A percentile compares a stretch with the other conserved stretches of the same genome.
These are phyloP conservation scores for Acer yangbiense DNA, from an alignment of 345 rosid genomes.

Conservation along the genomic window DNA sequence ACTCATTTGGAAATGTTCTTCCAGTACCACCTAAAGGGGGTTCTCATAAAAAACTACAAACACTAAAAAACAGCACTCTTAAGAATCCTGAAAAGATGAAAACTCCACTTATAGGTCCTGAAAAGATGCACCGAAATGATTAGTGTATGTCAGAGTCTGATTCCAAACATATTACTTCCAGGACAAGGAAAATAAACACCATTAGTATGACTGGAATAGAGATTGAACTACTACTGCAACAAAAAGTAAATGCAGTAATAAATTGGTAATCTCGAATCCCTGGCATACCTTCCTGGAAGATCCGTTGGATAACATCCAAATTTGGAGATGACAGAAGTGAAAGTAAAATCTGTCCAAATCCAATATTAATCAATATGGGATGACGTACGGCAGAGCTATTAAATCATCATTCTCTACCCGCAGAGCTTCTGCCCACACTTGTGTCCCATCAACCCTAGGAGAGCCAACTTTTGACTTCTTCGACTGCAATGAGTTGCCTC, in stretches of 20 bases:
- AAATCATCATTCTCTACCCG: constrained; percentile 62
- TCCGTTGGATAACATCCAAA: neutral
- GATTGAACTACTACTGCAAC: constrained; percentile 10
- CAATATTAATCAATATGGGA: constrained; percentile 56
- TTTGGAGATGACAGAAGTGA: constrained; percentile 6
- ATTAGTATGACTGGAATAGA: constrained; percentile 10
- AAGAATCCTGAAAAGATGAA: constrained; percentile 10
- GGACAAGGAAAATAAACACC: constrained; percentile 13
- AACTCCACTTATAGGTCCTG: constrained; percentile 6
- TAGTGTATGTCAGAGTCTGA: neutral
- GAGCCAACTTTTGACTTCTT: constrained; percentile 39
- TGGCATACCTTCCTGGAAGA: constrained; percentile 11
- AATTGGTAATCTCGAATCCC: neutral
- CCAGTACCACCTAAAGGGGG: neutral
- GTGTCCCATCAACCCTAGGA: constrained; percentile 29
- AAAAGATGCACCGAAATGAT: constrained; percentile 15
- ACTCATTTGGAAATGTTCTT: constrained; percentile 10
- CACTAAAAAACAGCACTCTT: neutral
- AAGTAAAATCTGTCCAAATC: constrained; percentile 8
- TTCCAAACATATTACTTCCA: constrained; percentile 17
- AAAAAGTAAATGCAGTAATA: constrained; percentile 14
- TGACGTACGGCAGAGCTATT: constrained; percentile 67
- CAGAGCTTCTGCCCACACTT: constrained; percentile 68
- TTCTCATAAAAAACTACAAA: constrained; percentile 2
- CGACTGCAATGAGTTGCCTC: constrained; percentile 21